These are phyloP conservation scores for Talaromyces sp. DNA, from an alignment of 2,329 filamentous ascomycete species.

Conservation along the genomic window DNA sequence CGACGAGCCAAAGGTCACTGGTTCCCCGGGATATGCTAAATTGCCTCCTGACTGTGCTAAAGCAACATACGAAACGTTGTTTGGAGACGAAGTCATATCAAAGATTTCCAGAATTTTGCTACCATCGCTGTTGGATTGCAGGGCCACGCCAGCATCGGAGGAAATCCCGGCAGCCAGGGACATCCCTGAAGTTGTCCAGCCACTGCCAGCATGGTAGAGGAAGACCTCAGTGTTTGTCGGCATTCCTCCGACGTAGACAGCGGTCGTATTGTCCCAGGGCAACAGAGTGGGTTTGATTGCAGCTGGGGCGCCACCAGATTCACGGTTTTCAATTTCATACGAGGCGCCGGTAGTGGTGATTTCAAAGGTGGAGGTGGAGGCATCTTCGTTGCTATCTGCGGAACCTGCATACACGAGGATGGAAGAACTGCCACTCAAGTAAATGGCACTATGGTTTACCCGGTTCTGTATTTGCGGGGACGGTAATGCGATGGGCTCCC, in stretches of 20 bases:
- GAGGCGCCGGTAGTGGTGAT: slow-evolving; percentile 59
- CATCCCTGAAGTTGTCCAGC: slow-evolving; percentile 65
- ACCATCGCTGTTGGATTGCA: slow-evolving; percentile 68
- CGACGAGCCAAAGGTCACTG: slow-evolving; percentile 37
- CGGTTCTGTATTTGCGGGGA: slow-evolving; percentile 60
- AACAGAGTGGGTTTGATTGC: slow-evolving; percentile 66
- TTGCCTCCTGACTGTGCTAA: slow-evolving; percentile 57
- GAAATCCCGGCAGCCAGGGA: slow-evolving; percentile 57
- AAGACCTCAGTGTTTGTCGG: slow-evolving; percentile 62
- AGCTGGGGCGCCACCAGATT: slow-evolving; percentile 54
- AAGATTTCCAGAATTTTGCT: slow-evolving; percentile 77
- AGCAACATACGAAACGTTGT: slow-evolving; percentile 65
- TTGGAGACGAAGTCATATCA: slow-evolving; percentile 68
- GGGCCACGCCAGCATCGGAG: slow-evolving; percentile 55
- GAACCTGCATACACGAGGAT: slow-evolving; percentile 79
- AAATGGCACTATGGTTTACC: slow-evolving; percentile 68
- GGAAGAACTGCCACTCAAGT: slow-evolving; percentile 62
- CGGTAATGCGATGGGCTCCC: slow-evolving; percentile 51
- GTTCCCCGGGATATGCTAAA: slow-evolving; percentile 42
- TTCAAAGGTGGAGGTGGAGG: slow-evolving; percentile 70
- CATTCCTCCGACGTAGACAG: slow-evolving; percentile 69
- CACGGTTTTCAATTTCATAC: slow-evolving; percentile 56
- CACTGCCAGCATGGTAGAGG: slow-evolving; percentile 59
- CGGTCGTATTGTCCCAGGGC: slow-evolving; percentile 65
- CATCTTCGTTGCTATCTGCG: slow-evolving; percentile 51